A percentile compares a stretch with the other conserved stretches of the same genome.
These are phyloP conservation scores for Kockiozyma suomiensis DNA, from an alignment of 805 yeast species.

Conservation along the genomic window DNA sequence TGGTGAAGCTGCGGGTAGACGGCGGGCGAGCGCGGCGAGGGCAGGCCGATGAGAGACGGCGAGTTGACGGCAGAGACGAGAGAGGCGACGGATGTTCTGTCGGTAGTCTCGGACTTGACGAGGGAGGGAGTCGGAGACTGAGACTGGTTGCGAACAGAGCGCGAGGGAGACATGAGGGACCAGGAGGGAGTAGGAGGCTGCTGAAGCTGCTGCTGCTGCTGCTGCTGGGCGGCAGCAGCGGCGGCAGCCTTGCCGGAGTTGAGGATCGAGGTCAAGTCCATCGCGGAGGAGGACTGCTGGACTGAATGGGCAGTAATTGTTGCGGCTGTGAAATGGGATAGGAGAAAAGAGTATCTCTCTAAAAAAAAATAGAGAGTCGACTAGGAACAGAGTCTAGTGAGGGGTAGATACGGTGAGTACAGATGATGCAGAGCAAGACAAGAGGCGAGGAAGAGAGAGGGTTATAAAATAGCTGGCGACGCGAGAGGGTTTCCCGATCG, in stretches of 20 bases:
- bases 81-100: conserved; percentile 34
- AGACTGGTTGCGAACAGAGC: conserved; percentile 30
- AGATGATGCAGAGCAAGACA: not conserved
- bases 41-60: conserved; percentile 33
- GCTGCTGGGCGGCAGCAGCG: conserved; percentile 22
- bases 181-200: conserved; percentile 15
- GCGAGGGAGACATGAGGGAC: conserved; percentile 31
- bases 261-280: conserved; percentile 31
- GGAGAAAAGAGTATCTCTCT: not conserved
- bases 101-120: conserved; percentile 29
- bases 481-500: not conserved
- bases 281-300: conserved; percentile 19
- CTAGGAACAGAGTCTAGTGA: too few species aligned
- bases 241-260: conserved; percentile 26
- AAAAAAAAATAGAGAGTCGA: too few species aligned
- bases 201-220: conserved; percentile 19
- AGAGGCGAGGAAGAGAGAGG: not conserved
- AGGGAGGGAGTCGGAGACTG: conserved; percentile 34
- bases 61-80: conserved; percentile 30
- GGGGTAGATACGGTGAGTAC: not conserved
- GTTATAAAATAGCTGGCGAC: not conserved
- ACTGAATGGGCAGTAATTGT: not conserved
- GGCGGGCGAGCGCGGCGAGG: conserved; percentile 33
- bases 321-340: not conserved
- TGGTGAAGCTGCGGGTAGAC: conserved; percentile 14